Conservation (phyloP, 2,329 filamentous ascomycete genomes). For the Paracamarosporium sp. region DNA sequence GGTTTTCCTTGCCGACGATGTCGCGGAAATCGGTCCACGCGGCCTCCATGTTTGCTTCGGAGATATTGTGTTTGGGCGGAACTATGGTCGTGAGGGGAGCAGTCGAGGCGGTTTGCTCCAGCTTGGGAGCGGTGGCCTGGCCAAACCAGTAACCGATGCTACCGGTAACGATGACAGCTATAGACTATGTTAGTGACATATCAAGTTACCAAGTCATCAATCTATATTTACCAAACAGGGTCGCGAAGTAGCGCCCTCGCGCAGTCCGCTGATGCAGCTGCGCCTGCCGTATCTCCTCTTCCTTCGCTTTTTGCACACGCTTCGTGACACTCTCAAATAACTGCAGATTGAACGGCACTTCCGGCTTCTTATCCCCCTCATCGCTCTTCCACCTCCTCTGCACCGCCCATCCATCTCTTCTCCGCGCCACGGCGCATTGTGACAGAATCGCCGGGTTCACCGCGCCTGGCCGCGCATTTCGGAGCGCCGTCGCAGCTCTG, state of each 20-base stretch:
- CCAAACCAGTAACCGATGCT: constrained; percentile 64
- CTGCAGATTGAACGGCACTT: constrained; percentile 64
- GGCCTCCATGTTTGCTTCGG: constrained; percentile 65
- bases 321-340: constrained; percentile 67
- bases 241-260: constrained; percentile 46
- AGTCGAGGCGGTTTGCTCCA: constrained; percentile 62
- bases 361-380: constrained; percentile 30
- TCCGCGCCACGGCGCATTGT: constrained; percentile 8
- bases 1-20: constrained; percentile 67
- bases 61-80: constrained; percentile 62
- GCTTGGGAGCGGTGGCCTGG: constrained; percentile 55
- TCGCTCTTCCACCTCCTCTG: constrained; percentile 47
- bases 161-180: constrained; percentile 60
- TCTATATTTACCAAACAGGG: constrained; percentile 26
- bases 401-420: constrained; percentile 19
- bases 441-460: constrained; percentile 12
- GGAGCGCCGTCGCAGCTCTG: constrained; percentile 28
- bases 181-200: neutral
- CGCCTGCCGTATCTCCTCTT: constrained; percentile 56
- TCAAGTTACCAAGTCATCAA: neutral
- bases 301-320: constrained; percentile 64
- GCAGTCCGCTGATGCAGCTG: constrained; percentile 32
- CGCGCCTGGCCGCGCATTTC: constrained; percentile 16
- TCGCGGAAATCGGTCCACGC: constrained; percentile 69
- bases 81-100: constrained; percentile 57